Percentiles rank a stretch among this genome's conserved stretches.
phyloP scores from a whole-genome alignment of 768 basidiomycete genomes.

The Leccinum uliginosum region DNA sequence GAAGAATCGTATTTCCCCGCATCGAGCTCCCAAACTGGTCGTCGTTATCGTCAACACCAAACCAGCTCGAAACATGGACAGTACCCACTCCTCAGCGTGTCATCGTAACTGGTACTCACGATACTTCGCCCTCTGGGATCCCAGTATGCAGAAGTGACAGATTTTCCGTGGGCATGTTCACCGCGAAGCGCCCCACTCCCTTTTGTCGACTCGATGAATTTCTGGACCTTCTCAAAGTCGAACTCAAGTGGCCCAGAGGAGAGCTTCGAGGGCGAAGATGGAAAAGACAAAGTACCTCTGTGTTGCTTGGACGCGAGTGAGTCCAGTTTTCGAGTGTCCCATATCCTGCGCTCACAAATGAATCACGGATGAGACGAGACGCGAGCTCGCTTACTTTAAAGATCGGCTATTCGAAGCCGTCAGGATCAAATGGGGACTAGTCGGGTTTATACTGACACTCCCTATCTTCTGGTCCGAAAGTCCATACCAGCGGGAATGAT shows the following conservation, averaged over 20 bases:
- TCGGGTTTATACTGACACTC: conserved; percentile 74
- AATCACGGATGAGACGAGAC: neutral
- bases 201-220: conserved; percentile 46
- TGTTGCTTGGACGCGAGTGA: conserved; percentile 32
- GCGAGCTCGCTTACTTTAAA: conserved; percentile 50
- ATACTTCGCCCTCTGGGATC: conserved; percentile 75
- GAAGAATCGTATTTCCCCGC: conserved; percentile 45
- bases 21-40: conserved; percentile 72
- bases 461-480: conserved; percentile 75
- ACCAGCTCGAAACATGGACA: neutral
- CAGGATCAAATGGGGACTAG: conserved; percentile 57
- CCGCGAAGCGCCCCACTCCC: conserved; percentile 57
- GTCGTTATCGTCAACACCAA: conserved; percentile 8
- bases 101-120: conserved; percentile 83
- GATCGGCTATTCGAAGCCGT: conserved; percentile 73
- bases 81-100: conserved; percentile 62
- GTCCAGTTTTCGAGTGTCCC: conserved; percentile 71
- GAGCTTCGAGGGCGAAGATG: conserved; percentile 17
- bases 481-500: conserved; percentile 55
- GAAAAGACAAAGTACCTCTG: conserved; percentile 17
- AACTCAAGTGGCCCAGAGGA: conserved; percentile 25
- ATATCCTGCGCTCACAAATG: conserved; percentile 46
- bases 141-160: conserved; percentile 83
- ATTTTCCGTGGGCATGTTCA: conserved; percentile 68
- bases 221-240: conserved; percentile 41